Percentiles rank a stretch among this genome's conserved stretches.
These are phyloP conservation scores for Rosa rugosa DNA, from an alignment of 306 rosid genomes.

Conservation along the genomic window DNA sequence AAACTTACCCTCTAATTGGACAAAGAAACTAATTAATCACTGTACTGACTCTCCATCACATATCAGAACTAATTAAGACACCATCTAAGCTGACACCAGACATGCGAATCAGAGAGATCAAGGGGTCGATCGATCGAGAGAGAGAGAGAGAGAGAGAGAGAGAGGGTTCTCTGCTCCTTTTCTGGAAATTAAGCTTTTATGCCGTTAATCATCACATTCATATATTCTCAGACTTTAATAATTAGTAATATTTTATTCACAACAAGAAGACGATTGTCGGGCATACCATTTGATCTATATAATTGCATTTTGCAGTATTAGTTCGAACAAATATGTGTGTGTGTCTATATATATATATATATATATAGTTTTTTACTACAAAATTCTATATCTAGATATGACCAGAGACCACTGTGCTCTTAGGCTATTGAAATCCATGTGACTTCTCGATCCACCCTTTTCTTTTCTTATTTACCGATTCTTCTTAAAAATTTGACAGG, in stretches of 20 bases:
- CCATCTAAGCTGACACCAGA: conserved; percentile 24
- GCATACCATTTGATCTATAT: conserved; percentile 25
- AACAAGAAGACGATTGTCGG: conserved; percentile 75
- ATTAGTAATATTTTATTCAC: conserved; percentile 13
- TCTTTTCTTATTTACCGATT: conserved; percentile 23
- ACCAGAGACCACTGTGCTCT: conserved; percentile 37
- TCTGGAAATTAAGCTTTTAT: conserved; percentile 36
- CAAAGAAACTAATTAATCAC: neutral
- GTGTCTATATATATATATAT: neutral
- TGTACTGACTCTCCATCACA: neutral
- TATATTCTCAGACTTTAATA: conserved; percentile 39
- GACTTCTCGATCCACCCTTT: conserved; percentile 29
- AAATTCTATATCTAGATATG: neutral
- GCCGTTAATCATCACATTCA: conserved; percentile 24
- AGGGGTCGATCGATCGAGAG: neutral
- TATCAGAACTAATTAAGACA: conserved; percentile 1
- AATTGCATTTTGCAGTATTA: neutral
- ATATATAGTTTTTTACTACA: neutral
- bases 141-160: conserved; percentile 22
- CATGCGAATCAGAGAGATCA: conserved; percentile 7
- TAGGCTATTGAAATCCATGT: conserved; percentile 49
- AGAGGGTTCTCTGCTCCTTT: conserved; percentile 26
- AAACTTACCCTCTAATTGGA: conserved; percentile 13
- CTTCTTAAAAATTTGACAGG: conserved; percentile 29
- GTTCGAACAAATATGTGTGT: neutral